These are phyloP conservation scores for Emmonsiellopsis sp. DNA, from an alignment of 2,329 filamentous ascomycete species.

Conservation along the genomic window DNA sequence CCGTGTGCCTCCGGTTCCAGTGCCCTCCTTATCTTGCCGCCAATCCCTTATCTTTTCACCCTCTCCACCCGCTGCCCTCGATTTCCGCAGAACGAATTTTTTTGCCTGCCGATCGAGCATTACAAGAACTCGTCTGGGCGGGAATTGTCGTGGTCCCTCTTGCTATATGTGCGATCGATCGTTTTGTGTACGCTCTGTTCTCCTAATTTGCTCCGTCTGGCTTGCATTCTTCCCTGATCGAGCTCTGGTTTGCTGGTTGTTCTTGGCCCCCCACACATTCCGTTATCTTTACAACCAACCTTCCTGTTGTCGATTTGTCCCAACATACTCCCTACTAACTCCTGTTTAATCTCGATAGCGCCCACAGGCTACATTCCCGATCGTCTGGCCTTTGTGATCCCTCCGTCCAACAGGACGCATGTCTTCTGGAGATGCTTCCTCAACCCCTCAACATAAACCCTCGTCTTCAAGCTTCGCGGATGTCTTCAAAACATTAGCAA, in stretches of 20 bases:
- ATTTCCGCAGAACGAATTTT: too few species aligned
- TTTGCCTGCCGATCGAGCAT: too few species aligned
- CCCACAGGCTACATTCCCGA: background rate
- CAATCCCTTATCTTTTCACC: too few species aligned
- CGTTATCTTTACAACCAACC: too few species aligned
- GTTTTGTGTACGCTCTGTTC: background rate
- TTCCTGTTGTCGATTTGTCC: background rate
- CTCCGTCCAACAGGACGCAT: constrained; percentile 22
- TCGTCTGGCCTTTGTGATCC: background rate
- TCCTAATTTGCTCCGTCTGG: background rate
- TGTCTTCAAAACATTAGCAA: constrained; percentile 35
- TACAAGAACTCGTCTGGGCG: too few species aligned
- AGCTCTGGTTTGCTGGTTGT: background rate
- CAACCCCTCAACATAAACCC: constrained; percentile 25
- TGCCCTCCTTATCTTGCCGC: too few species aligned
- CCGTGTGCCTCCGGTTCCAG: too few species aligned
- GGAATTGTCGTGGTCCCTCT: background rate
- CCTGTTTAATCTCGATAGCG: too few species aligned
- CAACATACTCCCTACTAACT: background rate
- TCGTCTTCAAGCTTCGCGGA: constrained; percentile 32
- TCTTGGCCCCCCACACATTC: constrained; percentile 2
- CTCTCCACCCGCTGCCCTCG: too few species aligned
- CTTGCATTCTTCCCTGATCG: background rate
- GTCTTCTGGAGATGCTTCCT: constrained; percentile 35
- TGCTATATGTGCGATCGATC: background rate